Percentiles rank a stretch among this genome's conserved stretches.
Evolutionary conservation across 345 rosid species (phyloP).

Genomic region (Microthlaspi erraticum): DNA sequence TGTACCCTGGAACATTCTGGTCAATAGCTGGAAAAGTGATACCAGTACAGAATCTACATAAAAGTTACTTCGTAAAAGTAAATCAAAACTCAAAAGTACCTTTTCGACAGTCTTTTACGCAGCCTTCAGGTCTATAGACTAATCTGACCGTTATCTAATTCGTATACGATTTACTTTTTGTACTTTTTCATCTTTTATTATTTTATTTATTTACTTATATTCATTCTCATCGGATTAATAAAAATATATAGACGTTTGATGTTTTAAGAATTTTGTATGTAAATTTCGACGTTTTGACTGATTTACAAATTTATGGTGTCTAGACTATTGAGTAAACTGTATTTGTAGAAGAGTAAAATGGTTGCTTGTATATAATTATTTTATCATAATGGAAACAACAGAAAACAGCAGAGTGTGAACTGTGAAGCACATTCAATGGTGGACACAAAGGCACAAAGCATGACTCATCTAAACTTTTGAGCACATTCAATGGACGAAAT

Average conservation of each 20-base stretch:
- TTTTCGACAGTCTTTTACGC: conserved; percentile 12
- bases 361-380: conserved; percentile 1
- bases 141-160: not conserved
- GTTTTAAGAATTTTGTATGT: too few species aligned
- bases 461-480: conserved; percentile 14
- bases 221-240: not conserved
- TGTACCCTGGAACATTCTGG: not conserved
- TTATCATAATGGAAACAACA: conserved; percentile 8
- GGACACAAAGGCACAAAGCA: conserved; percentile 19
- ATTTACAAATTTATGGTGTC: not conserved
- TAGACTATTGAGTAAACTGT: not conserved
- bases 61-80: conserved; percentile 4
- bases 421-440: conserved; percentile 34
- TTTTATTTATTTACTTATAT: not conserved
- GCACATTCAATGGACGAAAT: conserved; percentile 35
- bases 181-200: too few species aligned
- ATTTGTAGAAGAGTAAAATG: not conserved
- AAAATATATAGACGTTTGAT: not conserved
- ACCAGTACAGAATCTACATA: too few species aligned
- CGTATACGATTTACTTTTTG: not conserved
- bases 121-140: conserved; percentile 9
- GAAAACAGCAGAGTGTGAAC: conserved; percentile 6
- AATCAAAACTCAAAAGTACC: conserved; percentile 1
- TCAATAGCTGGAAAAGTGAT: too few species aligned
- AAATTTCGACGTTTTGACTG: not conserved